phyloP scores from a whole-genome alignment of 106 monocot species.

The Vanilla planifolia region DNA sequence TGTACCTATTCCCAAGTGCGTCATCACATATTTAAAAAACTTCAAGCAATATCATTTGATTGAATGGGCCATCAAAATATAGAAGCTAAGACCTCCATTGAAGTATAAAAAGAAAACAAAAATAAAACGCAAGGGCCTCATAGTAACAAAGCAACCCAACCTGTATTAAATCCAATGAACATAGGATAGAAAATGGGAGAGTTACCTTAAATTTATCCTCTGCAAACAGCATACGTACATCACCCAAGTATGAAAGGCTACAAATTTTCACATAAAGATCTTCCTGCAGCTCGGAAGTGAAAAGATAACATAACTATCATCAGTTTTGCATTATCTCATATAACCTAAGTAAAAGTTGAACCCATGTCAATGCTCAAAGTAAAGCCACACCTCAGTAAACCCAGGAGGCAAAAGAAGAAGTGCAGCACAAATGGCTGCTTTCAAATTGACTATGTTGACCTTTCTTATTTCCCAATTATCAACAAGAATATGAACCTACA shows the following conservation, averaged over 20 bases:
- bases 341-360: conserved; percentile 3
- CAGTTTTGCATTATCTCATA: not conserved
- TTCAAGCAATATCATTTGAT: not conserved
- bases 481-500: conserved; percentile 64
- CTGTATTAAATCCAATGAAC: not conserved
- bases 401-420: conserved; percentile 65
- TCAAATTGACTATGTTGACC: conserved; percentile 77
- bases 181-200: not conserved
- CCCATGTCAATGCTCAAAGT: not conserved
- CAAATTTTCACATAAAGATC: conserved; percentile 89
- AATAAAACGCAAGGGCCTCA: too few species aligned
- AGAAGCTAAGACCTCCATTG: not conserved
- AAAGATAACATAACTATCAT: not conserved
- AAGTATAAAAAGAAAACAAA: not conserved
- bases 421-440: conserved; percentile 65
- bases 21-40: not conserved
- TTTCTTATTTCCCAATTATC: conserved; percentile 82
- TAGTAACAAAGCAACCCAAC: too few species aligned
- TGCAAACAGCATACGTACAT: conserved; percentile 91
- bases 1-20: too few species aligned
- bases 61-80: not conserved
- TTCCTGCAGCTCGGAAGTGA: conserved; percentile 39
- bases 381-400: conserved; percentile 69
- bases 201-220: conserved; percentile 90
- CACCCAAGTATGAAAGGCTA: conserved; percentile 93